phyloP scores from a whole-genome alignment of 148 eudicot genomes.

The Euryodendron excelsum region DNA sequence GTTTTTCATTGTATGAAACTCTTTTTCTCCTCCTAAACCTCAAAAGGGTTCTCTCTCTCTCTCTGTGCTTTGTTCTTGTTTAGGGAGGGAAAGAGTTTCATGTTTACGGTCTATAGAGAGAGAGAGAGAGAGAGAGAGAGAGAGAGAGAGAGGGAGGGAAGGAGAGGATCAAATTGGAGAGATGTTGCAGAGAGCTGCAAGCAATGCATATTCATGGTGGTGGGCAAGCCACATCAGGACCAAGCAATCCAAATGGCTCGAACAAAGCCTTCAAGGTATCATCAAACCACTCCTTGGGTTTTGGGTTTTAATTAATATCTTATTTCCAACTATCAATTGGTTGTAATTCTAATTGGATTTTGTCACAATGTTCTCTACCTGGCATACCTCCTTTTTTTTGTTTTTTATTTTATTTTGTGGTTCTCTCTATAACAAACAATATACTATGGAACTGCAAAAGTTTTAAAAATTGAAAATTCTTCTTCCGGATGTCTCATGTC shows the following conservation, averaged over 20 bases:
- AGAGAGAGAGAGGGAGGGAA: conserved; percentile 5
- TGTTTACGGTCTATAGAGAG: conserved; percentile 10
- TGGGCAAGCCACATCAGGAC: conserved; percentile 49
- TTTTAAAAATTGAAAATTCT: background rate
- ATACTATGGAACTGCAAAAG: no score
- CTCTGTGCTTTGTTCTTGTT: conserved; percentile 31
- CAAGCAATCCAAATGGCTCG: conserved; percentile 51
- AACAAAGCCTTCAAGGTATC: conserved; percentile 38
- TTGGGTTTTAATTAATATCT: background rate
- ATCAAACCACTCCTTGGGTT: background rate
- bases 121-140: background rate
- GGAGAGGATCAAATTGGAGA: background rate
- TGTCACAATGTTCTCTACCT: no score
- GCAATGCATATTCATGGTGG: conserved; percentile 55
- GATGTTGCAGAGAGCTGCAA: conserved; percentile 48
- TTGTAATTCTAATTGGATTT: no score
- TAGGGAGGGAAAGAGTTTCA: conserved; percentile 13
- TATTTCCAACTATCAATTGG: no score
- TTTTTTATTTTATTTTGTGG: no score
- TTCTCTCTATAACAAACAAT: no score
- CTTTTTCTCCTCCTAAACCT: conserved; percentile 10
- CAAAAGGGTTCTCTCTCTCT: conserved; percentile 12
- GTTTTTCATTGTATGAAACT: background rate
- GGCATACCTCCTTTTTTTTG: no score
- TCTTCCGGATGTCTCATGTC: background rate